These are phyloP conservation scores for Pichia sp. DNA, from an alignment of 1,139 yeast genomes.

Conservation along the genomic window DNA sequence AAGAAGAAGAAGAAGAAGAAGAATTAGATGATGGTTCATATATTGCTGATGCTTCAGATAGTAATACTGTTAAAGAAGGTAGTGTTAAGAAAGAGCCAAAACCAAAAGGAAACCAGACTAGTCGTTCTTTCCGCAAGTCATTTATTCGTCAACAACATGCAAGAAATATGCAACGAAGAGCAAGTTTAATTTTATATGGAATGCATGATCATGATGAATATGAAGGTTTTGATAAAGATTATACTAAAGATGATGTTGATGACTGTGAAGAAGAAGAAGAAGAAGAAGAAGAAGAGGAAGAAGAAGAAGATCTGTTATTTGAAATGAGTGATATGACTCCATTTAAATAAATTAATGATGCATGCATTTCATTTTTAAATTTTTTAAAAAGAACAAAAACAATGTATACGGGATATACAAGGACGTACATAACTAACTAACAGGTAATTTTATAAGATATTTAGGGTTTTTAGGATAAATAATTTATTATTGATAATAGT, in stretches of 20 bases:
- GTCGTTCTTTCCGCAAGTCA: neutral
- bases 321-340: conserved; percentile 85
- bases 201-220: neutral
- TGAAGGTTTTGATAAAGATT: neutral
- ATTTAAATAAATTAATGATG: neutral
- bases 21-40: neutral
- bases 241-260: neutral
- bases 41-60: neutral
- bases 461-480: neutral
- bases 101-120: neutral
- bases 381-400: no score
- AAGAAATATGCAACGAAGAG: conserved; percentile 11
- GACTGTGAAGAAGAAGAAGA: conserved; percentile 23
- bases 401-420: neutral
- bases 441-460: neutral
- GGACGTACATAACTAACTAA: neutral
- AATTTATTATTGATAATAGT: neutral
- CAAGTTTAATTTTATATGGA: conserved; percentile 1
- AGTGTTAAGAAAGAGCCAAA: neutral
- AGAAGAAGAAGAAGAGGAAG: conserved; percentile 46
- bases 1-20: neutral
- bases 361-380: neutral
- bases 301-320: conserved; percentile 76
- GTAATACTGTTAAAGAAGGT: neutral
- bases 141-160: neutral